Evolutionary conservation across 2,329 filamentous ascomycete genomes (phyloP), one percentile per base, ranked within the genome.

Genomic region (Capronia americana): DNA sequence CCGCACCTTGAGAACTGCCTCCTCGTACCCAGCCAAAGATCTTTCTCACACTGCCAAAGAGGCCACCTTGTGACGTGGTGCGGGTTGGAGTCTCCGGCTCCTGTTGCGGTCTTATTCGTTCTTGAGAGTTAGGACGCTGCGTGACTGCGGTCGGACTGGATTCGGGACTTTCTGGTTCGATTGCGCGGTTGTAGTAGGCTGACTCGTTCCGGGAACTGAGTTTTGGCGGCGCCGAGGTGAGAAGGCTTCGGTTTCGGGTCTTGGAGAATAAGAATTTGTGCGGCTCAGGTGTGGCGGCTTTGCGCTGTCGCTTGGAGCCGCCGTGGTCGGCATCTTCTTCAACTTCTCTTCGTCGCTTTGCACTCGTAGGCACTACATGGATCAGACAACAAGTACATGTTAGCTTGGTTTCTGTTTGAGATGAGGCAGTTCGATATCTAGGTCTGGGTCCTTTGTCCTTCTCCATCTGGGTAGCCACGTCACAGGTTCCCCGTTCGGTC

Each of bases 21-120:
- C 44, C 58, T 17, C 44, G 61, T 12, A 68, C 58, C 44, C 59
- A 65, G 10, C 68, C 68, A 57, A 70, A 64, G 30, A 70, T 44
- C 58, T 66, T 70, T 53, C 48, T 68, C 50, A 70, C 68, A 63
- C 68, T 70, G 38, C 68, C 68, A 46, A 70, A 57, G 44, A 70
- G 26, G 30, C 68, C 58, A 23, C 34, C 51, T 54, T 53, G 53
- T n/a, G 50, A 17, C 30, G 50, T 28, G 26, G 58, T 23, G n/a
- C 38, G 61, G 46, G 55, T 59, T 10, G 67, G 64, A 10, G 67
- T 63, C 20, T 63, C 24, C 51, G 61, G 64, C 46, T 41, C 26
- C 20, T 48, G 57, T 12, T 28, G 48, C 58, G 56, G 51, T 34
- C 32, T 30, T 2, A 24, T 48, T 30, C 58, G 54, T 57, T 65